These are phyloP conservation scores for Cladosporium sp. DNA, from an alignment of 2,329 filamentous ascomycete genomes.

Conservation along the genomic window DNA sequence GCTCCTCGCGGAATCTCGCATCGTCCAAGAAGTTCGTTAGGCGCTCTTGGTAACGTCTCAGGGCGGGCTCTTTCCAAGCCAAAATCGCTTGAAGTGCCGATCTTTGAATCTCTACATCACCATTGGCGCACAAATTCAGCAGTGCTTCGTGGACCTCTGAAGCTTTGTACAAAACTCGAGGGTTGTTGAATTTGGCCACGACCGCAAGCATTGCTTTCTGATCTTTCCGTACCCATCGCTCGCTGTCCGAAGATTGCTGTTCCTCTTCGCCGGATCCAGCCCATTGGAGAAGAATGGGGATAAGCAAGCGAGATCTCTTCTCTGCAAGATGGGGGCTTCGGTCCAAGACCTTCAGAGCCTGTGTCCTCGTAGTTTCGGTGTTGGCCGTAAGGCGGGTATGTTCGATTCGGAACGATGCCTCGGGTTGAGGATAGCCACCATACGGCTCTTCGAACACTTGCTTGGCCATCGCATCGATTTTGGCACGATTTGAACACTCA, in stretches of 20 bases:
- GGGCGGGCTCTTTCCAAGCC: conserved; percentile 77
- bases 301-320: conserved; percentile 75
- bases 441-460: conserved; percentile 52
- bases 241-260: conserved; percentile 17
- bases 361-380: conserved; percentile 48
- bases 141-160: conserved; percentile 72
- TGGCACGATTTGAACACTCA: conserved; percentile 72
- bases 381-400: conserved; percentile 15
- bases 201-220: conserved; percentile 78
- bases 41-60: conserved; percentile 79
- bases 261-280: conserved; percentile 47
- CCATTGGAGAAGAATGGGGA: conserved; percentile 84
- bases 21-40: conserved; percentile 86
- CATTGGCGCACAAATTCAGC: conserved; percentile 74
- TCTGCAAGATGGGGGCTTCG: conserved; percentile 75
- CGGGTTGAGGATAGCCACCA: conserved; percentile 20
- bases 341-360: conserved; percentile 75
- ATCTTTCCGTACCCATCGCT: conserved; percentile 68
- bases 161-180: conserved; percentile 74
- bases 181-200: conserved; percentile 82
- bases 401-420: conserved; percentile 12
- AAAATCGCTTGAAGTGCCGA: conserved; percentile 78
- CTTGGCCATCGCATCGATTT: conserved; percentile 51
- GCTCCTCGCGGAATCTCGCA: conserved; percentile 84
- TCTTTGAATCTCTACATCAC: conserved; percentile 85